A percentile compares a stretch with the other conserved stretches of the same genome.
Conservation (phyloP, 2,329 filamentous ascomycete genomes). For the Ploettnerulaceae sp. region DNA sequence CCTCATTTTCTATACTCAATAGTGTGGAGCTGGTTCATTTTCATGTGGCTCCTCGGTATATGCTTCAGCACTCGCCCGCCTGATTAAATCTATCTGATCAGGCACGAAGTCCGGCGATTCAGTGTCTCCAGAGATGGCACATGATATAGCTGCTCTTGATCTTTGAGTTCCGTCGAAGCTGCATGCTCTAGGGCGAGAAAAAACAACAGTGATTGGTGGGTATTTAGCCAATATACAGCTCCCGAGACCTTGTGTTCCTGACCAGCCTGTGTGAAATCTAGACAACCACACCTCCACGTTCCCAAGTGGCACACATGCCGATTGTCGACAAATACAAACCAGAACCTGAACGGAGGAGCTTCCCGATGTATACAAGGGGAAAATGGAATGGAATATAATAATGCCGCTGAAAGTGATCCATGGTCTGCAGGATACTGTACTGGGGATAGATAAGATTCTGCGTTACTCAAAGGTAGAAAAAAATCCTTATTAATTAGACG, state of each 20-base stretch:
- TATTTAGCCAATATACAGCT: background rate
- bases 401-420: background rate
- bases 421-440: background rate
- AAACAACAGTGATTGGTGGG: constrained; percentile 8
- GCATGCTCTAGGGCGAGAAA: background rate
- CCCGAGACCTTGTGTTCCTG: constrained; percentile 1
- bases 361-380: background rate
- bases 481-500: no score
- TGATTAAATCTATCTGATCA: constrained; percentile 14
- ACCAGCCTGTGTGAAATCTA: background rate
- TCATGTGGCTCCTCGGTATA: constrained; percentile 22
- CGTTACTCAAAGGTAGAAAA: no score
- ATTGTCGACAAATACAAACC: background rate
- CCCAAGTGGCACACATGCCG: background rate
- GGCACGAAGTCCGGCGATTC: constrained; percentile 13
- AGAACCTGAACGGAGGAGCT: background rate
- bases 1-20: background rate
- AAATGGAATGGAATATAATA: background rate
- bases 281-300: constrained; percentile 3
- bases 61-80: constrained; percentile 3
- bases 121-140: constrained; percentile 2
- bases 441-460: no score
- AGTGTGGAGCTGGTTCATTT: constrained; percentile 9
- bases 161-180: constrained; percentile 7
- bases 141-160: background rate